Base-by-base conservation (phyloP, 2,329 filamentous ascomycete species). In the Fonsecaea nubica region DNA sequence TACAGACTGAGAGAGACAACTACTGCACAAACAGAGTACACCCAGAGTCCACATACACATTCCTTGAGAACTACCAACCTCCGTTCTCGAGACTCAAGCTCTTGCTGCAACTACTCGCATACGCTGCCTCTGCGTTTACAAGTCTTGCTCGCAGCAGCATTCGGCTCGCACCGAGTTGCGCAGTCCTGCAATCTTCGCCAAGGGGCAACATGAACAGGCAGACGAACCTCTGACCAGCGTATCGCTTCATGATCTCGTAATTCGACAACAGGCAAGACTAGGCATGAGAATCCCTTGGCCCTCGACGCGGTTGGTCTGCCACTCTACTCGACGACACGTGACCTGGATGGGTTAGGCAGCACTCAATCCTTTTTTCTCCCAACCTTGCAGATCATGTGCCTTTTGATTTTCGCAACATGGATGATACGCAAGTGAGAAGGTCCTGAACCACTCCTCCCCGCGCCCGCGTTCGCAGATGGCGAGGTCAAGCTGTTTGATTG, bases 381-480 rank as follows among this genome's bases (percentile, higher is more conserved):
- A 50, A 45, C 7, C 45, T 50, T 50, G 45, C 45, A 50, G 45
- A 50, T 50, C 45, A 50, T 50, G 45, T 50, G 45, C 18, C 5
- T 10, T 21, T 25, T 13, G 6, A 12, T 25, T 25, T 50, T 50
- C 25, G 21, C 45, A 50, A 50, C 45, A 4, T 50, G 18, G 18
- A 50, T 50, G 7, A 9, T 18, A 25, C 45, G 12, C 18, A n/a
- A 42, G 40, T 42, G 40, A 6, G 45, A 50, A 50, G 25, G 25
- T 8, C 12, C 18, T 25, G 18, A 25, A 4, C 13, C 45, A 25
- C 25, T 25, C 25, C 25, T 25, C 25, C 25, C 25, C 25, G 25
- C 25, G 25, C 45, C 45, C 45, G 9, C 45, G 45, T 50, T 50
- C 21, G 18, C 8, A 50, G 45, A 50, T 50, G 45, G 18, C 45